Base-by-base conservation (phyloP, 2,329 filamentous ascomycete genomes). In the Fusarium pseudoanthophilum region DNA sequence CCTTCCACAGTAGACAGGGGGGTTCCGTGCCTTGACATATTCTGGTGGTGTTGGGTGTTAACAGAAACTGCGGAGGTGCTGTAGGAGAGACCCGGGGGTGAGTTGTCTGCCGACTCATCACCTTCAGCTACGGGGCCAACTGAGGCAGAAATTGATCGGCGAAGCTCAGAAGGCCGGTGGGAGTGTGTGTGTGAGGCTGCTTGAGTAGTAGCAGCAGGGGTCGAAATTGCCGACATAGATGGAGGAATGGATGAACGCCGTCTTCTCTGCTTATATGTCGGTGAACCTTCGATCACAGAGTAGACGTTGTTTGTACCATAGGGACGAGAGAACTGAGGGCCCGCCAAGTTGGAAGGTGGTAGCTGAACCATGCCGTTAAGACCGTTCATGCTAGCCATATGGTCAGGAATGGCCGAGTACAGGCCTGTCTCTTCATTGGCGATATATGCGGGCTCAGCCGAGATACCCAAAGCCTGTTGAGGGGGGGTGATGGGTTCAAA, bases 401-500 rank as follows among this genome's bases (percentile, higher is more conserved):
- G 92, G 79, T 98, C 95, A 16, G 95, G 95, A 77, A 98, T 97
- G 49, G 94, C 95, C 60, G 95, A 95, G 88, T 98, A 98, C 53
- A 98, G 88, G 67, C 95, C 95, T 51, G 95, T 97, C 83, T 98
- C 96, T 85, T 99, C 96, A 81, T 98, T 98, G 71, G 95, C 94
- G 82, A 99, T 97, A 85, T 98, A 99, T 15, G 96, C 94, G 15
- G 96, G 95, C 86, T 99, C 96, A 45, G 92, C 89, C 68, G 92
- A 90, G 75, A 97, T 92, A 71, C 90, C 91, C 67, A 96, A 85
- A 20, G 93, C 90, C 83, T 98, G 94, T 82, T 98, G 96, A 21
- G 96, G 96, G 66, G 96, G 96, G 1, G 96, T 99, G 77, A 99
- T 91, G 59, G 96, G 96, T 87, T 99, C 96, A 81, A 95, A 99